Base-by-base conservation (phyloP, 2,329 filamentous ascomycete genomes). In the Allantophomopsis lycopodina region DNA sequence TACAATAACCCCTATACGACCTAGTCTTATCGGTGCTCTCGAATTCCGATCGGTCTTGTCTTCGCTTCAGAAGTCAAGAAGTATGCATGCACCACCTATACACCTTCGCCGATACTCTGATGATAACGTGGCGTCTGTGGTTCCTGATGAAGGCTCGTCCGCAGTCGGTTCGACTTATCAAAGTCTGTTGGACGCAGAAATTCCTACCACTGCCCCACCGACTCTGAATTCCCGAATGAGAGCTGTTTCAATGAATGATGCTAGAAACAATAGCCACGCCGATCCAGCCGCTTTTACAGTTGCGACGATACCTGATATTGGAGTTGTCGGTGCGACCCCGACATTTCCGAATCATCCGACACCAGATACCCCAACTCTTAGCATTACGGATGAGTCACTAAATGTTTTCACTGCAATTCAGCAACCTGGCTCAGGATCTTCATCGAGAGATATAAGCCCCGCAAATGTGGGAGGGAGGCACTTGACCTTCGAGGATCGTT, bases 31-130 rank as follows among this genome's bases (percentile, higher is more conserved):
- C 3, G 91, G 91, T 34, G 91, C 85, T 7, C 66, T 98, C 42
- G 91, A 98, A 60, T 98, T 98, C 51, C 75, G 88, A 50, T 89
- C 89, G 2, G 81, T 94, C 3, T 65, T 98, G 35, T 81, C 84
- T n/a, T 87, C 87, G 2, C 62, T 98, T 41, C 79, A 93, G 51
- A 83, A 79, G 47, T 83, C 86, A 41, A 76, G 83, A 52, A 91
- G 85, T 46, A 73, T 83, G 18, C 76, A 79, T 49, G 71, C 82
- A 14, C 73, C 77, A 34, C 73, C 78, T 2, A 77, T 94, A 44
- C 70, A 77, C 46, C 60, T 76, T 17, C 72, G 82, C 43, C 75
- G 79, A 50, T 81, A 81, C 53, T 83, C 80, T 1, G 78, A 83
- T 45, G 74, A 79, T 34, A 30, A 59, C 55, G 16, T 64, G 65